Conservation (phyloP, 768 basidiomycete species). For the Mycena indigotica region DNA sequence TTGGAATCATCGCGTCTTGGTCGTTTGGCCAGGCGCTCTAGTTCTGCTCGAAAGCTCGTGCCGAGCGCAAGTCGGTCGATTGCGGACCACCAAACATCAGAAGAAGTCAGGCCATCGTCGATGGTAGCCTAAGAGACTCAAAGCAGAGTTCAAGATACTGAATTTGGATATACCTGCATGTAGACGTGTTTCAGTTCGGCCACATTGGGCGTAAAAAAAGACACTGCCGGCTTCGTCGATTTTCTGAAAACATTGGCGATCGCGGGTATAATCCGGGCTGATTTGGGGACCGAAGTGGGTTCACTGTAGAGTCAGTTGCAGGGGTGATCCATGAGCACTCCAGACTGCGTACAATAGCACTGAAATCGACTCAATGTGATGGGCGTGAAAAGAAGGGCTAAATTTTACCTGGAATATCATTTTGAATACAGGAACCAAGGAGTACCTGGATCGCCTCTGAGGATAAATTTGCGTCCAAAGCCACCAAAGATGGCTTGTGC, state of each 20-base stretch:
- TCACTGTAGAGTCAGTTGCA: too few relatives aligned
- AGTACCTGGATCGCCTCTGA: constrained; percentile 53
- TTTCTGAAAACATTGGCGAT: constrained; percentile 42
- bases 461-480: constrained; percentile 77
- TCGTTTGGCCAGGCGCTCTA: constrained; percentile 60
- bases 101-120: constrained; percentile 47
- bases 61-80: constrained; percentile 70
- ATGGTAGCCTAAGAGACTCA: background rate
- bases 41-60: constrained; percentile 62
- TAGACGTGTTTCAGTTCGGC: constrained; percentile 72
- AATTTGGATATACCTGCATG: constrained; percentile 46
- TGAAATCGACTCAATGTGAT: constrained; percentile 30
- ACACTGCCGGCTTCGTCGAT: constrained; percentile 47
- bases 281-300: constrained; percentile 90
- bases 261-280: constrained; percentile 67
- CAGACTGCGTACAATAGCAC: constrained; percentile 70
- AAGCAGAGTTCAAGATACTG: constrained; percentile 20
- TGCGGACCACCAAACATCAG: constrained; percentile 63
- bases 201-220: constrained; percentile 83
- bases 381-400: background rate
- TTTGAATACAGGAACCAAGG: constrained; percentile 50
- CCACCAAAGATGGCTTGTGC: constrained; percentile 60
- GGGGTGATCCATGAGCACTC: too few relatives aligned
- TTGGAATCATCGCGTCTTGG: constrained; percentile 45
- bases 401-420: constrained; percentile 56